Evolutionary conservation across 2,329 filamentous ascomycete genomes (phyloP).

Genomic region (Epichloe hybrida): DNA sequence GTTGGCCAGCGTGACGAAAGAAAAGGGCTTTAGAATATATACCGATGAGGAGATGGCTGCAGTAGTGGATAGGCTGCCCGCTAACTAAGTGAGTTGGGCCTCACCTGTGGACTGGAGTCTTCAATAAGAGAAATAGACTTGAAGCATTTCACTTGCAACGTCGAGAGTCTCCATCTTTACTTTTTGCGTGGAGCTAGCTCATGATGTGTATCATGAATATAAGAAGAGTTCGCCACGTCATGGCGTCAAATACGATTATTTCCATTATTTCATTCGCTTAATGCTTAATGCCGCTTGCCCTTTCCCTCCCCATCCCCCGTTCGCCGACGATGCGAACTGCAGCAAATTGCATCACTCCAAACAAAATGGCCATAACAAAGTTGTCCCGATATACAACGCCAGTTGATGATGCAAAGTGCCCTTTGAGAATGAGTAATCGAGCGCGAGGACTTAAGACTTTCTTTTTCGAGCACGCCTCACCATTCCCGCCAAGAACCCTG

Average conservation of each 20-base stretch:
- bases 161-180: neutral
- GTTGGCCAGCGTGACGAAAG: constrained; percentile 92
- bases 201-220: constrained; percentile 18
- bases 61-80: constrained; percentile 71
- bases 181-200: neutral
- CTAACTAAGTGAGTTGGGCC: constrained; percentile 34
- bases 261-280: neutral
- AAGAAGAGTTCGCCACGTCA: constrained; percentile 10
- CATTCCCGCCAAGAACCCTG: neutral
- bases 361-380: neutral
- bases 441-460: neutral
- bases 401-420: neutral
- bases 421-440: neutral
- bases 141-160: neutral
- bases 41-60: constrained; percentile 92
- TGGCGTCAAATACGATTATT: constrained; percentile 6
- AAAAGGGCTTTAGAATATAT: constrained; percentile 98
- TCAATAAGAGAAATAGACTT: constrained; percentile 8
- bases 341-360: neutral
- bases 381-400: neutral
- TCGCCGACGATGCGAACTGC: neutral
- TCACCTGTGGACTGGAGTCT: neutral
- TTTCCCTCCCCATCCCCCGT: neutral
- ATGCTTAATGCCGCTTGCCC: neutral
- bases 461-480: neutral